Percentiles rank a stretch among this genome's conserved stretches.
Conservation (phyloP, 208 protist genomes). For the Leishmania mexicana region DNA sequence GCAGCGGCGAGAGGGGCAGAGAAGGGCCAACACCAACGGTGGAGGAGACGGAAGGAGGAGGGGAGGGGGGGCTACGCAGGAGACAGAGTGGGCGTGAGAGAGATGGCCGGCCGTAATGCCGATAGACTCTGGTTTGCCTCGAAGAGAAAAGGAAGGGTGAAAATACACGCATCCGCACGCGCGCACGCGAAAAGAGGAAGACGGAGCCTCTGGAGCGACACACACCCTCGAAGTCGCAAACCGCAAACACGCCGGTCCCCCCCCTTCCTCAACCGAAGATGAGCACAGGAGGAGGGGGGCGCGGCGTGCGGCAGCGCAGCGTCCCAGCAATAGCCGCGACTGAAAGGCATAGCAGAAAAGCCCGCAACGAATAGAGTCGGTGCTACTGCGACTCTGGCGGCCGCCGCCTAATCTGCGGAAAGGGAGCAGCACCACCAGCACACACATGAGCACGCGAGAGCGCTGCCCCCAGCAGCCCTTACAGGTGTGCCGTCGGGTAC, state of each 20-base stretch:
- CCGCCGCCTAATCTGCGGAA: no score
- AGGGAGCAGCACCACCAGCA: background rate
- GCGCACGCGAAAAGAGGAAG: background rate
- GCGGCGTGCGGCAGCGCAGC: background rate
- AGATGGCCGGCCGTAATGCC: no score
- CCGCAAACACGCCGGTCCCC: background rate
- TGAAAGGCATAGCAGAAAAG: no score
- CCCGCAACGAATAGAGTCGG: no score
- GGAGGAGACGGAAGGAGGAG: background rate
- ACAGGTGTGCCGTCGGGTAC: constrained; percentile 48
- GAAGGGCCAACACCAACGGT: background rate
- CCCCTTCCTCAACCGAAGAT: background rate
- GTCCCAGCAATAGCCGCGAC: background rate
- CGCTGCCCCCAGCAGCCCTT: background rate
- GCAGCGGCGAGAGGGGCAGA: background rate
- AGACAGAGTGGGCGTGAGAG: background rate
- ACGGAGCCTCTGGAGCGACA: background rate
- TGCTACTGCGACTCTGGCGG: no score
- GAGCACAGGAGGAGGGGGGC: background rate
- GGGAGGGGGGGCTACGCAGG: background rate
- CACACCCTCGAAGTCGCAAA: background rate
- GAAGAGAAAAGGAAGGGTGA: background rate
- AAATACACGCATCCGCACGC: constrained; percentile 1
- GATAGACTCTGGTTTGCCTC: no score
- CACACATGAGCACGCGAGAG: background rate